phyloP scores from a whole-genome alignment of 1,284 basidiomycete species.

The Stygiomarasmius scandens region DNA sequence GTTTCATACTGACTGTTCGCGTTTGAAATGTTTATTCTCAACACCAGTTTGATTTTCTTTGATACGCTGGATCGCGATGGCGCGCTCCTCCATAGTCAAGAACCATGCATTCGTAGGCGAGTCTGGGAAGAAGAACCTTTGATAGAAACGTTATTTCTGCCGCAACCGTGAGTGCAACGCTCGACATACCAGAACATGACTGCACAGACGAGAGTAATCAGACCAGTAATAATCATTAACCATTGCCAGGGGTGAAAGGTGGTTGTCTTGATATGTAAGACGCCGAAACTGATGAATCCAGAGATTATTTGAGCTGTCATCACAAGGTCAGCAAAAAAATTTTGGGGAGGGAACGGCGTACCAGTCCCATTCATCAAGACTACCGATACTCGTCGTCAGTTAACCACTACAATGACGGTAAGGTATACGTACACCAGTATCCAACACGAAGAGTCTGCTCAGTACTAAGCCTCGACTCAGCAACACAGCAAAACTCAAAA shows the following conservation, averaged over 20 bases:
- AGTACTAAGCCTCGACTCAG: constrained; percentile 57
- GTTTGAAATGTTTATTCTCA: constrained; percentile 81
- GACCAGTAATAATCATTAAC: constrained; percentile 71
- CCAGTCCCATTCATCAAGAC: constrained; percentile 66
- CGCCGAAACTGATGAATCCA: constrained; percentile 51
- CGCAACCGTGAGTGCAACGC: neutral
- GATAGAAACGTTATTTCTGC: neutral
- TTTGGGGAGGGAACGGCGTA: constrained; percentile 65
- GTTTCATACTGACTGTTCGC: constrained; percentile 50
- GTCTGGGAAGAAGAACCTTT: constrained; percentile 74
- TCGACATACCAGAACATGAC: constrained; percentile 53
- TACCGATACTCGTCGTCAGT: constrained; percentile 25
- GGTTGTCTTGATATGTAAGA: constrained; percentile 44
- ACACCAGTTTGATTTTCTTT: constrained; percentile 71
- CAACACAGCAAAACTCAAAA: constrained; percentile 59
- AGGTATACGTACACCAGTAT: constrained; percentile 65
- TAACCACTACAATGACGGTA: neutral
- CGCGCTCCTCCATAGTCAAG: constrained; percentile 67
- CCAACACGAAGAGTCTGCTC: constrained; percentile 77
- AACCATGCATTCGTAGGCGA: constrained; percentile 75
- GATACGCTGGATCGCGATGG: constrained; percentile 67
- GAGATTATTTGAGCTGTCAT: neutral
- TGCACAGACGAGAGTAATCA: constrained; percentile 57
- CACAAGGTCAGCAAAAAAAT: neutral
- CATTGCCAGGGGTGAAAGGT: constrained; percentile 16